A percentile compares a stretch with the other conserved stretches of the same genome.
Conservation (phyloP, 495 filamentous ascomycete genomes). For the Penicillium cinerascens region DNA sequence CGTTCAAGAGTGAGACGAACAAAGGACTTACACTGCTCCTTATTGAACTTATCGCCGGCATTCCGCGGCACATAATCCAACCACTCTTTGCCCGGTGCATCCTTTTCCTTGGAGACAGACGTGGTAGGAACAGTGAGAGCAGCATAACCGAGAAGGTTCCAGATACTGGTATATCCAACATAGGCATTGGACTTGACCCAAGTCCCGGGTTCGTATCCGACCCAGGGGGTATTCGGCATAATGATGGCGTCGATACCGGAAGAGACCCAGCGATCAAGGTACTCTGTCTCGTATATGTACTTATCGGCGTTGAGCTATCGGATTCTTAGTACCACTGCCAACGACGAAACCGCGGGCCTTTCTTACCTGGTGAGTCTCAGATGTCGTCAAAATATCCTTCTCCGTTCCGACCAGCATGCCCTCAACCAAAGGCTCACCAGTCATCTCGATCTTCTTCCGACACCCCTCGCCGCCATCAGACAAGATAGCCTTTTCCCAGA, state of each 20-base stretch:
- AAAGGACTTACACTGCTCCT: conserved; percentile 36
- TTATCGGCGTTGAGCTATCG: conserved; percentile 34
- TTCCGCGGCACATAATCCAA: conserved; percentile 33
- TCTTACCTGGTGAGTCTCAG: conserved; percentile 24
- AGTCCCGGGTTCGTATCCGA: conserved; percentile 46
- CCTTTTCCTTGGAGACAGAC: conserved; percentile 28
- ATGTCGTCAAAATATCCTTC: conserved; percentile 28
- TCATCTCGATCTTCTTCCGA: conserved; percentile 42
- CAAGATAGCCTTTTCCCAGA: conserved; percentile 52
- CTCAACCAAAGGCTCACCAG: conserved; percentile 56
- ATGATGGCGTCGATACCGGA: conserved; percentile 66
- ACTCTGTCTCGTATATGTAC: conserved; percentile 29
- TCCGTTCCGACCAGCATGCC: conserved; percentile 41
- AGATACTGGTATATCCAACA: conserved; percentile 62
- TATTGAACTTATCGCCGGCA: conserved; percentile 44
- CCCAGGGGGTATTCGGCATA: conserved; percentile 53
- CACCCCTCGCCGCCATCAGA: conserved; percentile 57
- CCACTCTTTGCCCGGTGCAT: conserved; percentile 29
- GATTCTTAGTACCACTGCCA: neutral
- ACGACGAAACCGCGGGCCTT: neutral
- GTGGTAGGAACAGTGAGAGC: conserved; percentile 52
- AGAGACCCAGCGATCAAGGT: conserved; percentile 51
- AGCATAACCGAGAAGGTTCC: conserved; percentile 68
- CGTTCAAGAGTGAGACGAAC: neutral
- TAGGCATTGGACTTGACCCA: conserved; percentile 53